Evolutionary conservation across 164 flowering plant species (phyloP), one percentile per base, ranked within the genome.

Genomic region (Taxillus chinensis): DNA sequence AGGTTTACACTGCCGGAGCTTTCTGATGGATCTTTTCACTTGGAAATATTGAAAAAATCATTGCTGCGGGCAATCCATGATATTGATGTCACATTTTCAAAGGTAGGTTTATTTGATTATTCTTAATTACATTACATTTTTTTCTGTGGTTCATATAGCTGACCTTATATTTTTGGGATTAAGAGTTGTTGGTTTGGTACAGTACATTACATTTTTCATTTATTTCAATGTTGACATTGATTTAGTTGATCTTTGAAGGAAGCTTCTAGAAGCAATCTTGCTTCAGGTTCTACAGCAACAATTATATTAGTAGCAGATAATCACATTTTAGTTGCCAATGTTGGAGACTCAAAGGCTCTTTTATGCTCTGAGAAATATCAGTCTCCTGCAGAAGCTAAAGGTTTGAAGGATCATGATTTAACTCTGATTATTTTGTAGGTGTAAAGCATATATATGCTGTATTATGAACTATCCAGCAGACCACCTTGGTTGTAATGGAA

Each of bases 281-380:
- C 67, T 72, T 83, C 97, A 5, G 99, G 99, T 68, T 81, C 99
- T 53, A 95, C 99, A 15, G 99, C 97, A 5, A 75, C 95, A 7
- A 69, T 87, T 73, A 76, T 85, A 70, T 76, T 95, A 57, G 68
- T 83, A 58, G 99, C 82, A 41, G 93, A 91, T 71, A 81, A 76
- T 73, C 92, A 84, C 58, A 75, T 95, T 65, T 79, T 95, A 73
- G 97, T 80, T 76, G 95, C 99, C 50, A 90, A 90, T 77, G 66
- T 95, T 66, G 99, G 99, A 27, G 97, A 95, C 65, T 95, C 99
- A 39, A 95, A 95, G 75, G 96, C 93, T 61, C 71, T 91, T 67
- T 67, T 95, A 56, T 95, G 99, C 75, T 87, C 96, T 55, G 96
- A 95, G 79, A 71, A 73, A 64, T 76, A 76, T 61, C 82, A 67